Base-by-base conservation (phyloP, 164 flowering plant genomes). In the Magnolia sinica region DNA sequence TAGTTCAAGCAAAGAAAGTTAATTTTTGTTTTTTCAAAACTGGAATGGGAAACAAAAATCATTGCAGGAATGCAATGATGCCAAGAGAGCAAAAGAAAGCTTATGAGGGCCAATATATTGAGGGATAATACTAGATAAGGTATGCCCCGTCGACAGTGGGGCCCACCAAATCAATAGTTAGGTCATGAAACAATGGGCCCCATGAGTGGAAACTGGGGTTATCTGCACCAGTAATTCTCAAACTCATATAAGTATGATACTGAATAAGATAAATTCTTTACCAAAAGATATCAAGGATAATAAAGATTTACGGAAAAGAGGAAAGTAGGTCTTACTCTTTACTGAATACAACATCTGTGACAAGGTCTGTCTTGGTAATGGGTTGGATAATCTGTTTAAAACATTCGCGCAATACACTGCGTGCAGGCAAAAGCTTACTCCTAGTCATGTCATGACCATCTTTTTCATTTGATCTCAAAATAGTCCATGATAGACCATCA, bases 381-480 rank as follows among this genome's bases (percentile, higher is more conserved):
- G 85, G 80, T 58, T 90, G 95, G 70, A 79, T 82, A 37, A 90
- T 81, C 73, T 93, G 91, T 77, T 87, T 88, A 76, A 96, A 96
- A 80, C 96, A 94, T 79, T 96, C 99, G 51, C 91, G 98, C 89
- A 96, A 83, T 73, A 94, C 88, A 55, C 55, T 77, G 20, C 90
- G 87, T 55, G 98, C 98, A 73, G 87, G 76, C 83, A 77, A 83
- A 37, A 96, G 96, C 82, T 90, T 92, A 86, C 89, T 81, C 79
- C 90, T 89, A 19, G 77, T 37, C 69, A 78, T 50, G 19, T 74
- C 72, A 74, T 10, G 7, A 52, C 16, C 52, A 23, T 83, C 87
- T 64, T 77, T 71, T 70, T 80, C 61, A 22, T 18, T 73, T 59
- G 84, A 69, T 77, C 88, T 89, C 76, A 91, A 70, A 50, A 93